Conservation (phyloP, 176 grass and related monocot species). For the Triticum dicoccoides region DNA sequence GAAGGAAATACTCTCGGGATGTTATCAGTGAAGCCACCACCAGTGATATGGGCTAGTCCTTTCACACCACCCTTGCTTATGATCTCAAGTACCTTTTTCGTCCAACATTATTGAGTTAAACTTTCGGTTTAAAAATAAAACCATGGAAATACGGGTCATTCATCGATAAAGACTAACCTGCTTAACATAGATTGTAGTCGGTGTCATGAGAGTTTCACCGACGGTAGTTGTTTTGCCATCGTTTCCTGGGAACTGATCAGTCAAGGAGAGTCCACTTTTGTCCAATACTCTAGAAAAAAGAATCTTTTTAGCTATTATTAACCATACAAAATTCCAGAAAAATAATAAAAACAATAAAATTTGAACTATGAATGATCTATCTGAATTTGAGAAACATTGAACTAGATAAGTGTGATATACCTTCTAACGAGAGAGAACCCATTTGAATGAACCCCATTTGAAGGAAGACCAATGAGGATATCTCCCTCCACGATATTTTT, state of each 20-base stretch:
- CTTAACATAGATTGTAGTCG: conserved; percentile 90
- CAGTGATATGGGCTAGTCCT: conserved; percentile 90
- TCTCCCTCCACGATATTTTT: conserved; percentile 85
- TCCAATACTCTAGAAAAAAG: conserved; percentile 56
- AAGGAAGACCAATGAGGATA: conserved; percentile 87
- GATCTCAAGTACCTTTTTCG: conserved; percentile 69
- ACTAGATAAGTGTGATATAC: conserved; percentile 33
- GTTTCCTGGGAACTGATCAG: conserved; percentile 63
- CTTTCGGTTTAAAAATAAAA: not conserved
- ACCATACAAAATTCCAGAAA: not conserved
- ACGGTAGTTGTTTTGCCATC: conserved; percentile 47
- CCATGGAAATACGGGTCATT: not conserved
- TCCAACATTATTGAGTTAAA: conserved; percentile 14
- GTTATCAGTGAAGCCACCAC: conserved; percentile 94
- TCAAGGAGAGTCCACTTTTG: conserved; percentile 69
- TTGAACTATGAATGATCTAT: not conserved
- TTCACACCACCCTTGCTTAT: conserved; percentile 80
- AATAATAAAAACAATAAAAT: not conserved
- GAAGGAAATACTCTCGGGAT: conserved; percentile 74
- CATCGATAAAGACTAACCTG: conserved; percentile 50
- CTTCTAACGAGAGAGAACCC: conserved; percentile 95
- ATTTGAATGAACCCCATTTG: conserved; percentile 95
- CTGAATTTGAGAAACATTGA: not conserved
- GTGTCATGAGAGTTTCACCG: conserved; percentile 89
- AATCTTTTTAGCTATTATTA: conserved; percentile 18